A percentile compares a stretch with the other conserved stretches of the same genome.
Evolutionary conservation across 768 basidiomycete genomes (phyloP).

Genomic region (Naganishia onofrii): DNA sequence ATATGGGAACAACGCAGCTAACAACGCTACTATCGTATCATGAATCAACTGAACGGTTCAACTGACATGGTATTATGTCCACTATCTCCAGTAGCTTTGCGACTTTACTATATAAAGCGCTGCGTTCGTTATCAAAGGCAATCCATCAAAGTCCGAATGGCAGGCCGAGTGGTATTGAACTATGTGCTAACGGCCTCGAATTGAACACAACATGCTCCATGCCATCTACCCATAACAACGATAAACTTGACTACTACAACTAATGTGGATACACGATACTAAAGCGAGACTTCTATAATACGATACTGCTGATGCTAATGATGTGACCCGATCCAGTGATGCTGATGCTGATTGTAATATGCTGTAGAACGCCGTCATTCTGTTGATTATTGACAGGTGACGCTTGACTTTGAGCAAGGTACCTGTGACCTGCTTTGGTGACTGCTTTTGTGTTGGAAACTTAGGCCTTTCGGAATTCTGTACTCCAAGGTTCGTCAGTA

Average conservation of each 20-base stretch:
- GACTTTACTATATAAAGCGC: too few relatives aligned
- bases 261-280: neutral
- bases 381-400: neutral
- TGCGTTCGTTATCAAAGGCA: too few relatives aligned
- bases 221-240: constrained; percentile 19
- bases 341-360: constrained; percentile 7
- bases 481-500: neutral
- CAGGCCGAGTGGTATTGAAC: too few relatives aligned
- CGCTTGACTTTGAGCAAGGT: neutral
- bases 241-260: constrained; percentile 19
- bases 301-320: constrained; percentile 17
- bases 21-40: too few relatives aligned
- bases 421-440: neutral
- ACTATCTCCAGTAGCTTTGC: too few relatives aligned
- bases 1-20: too few relatives aligned
- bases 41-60: too few relatives aligned
- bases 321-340: neutral
- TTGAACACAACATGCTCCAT: constrained; percentile 17
- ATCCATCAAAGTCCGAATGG: too few relatives aligned
- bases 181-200: neutral
- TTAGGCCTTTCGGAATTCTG: constrained; percentile 23
- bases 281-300: constrained; percentile 7
- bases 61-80: too few relatives aligned
- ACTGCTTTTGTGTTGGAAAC: neutral
- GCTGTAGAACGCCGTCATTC: neutral